phyloP scores from a whole-genome alignment of 345 rosid species.

The Hibiscus tridactylites region DNA sequence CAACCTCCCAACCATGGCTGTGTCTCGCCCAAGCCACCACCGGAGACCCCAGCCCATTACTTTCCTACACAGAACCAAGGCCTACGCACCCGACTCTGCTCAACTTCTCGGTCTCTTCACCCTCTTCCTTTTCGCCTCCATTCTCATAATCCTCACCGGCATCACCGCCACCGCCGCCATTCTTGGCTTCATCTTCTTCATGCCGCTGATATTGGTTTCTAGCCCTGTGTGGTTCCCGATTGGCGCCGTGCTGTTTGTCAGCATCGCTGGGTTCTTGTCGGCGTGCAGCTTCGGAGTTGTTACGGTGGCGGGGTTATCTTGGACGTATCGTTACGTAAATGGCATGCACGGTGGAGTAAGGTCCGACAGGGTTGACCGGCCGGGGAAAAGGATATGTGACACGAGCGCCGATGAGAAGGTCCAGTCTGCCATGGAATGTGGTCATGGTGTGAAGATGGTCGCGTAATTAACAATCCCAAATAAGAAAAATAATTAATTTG shows the following conservation, averaged over 20 bases:
- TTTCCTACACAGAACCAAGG: slow-evolving; percentile 38
- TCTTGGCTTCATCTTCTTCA: slow-evolving; percentile 40
- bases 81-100: slow-evolving; percentile 44
- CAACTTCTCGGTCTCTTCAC: slow-evolving; percentile 28
- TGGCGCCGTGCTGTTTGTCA: slow-evolving; percentile 29
- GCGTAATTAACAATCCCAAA: slow-evolving; percentile 17
- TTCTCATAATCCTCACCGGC: slow-evolving; percentile 64
- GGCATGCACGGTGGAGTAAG: slow-evolving; percentile 57
- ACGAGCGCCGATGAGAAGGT: slow-evolving; percentile 72
- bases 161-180: slow-evolving; percentile 36
- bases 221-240: slow-evolving; percentile 82
- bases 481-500: background rate
- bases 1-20: slow-evolving; percentile 19
- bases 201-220: slow-evolving; percentile 55
- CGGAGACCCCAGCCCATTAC: slow-evolving; percentile 11
- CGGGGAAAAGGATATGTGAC: slow-evolving; percentile 57
- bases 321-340: slow-evolving; percentile 56
- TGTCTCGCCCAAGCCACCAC: slow-evolving; percentile 15
- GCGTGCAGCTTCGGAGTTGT: slow-evolving; percentile 43
- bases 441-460: slow-evolving; percentile 35
- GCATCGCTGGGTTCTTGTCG: slow-evolving; percentile 35
- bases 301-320: slow-evolving; percentile 34
- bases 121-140: slow-evolving; percentile 46
- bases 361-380: slow-evolving; percentile 49
- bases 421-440: slow-evolving; percentile 54